phyloP scores from a whole-genome alignment of 176 grass and related monocot genomes.

The Phyllostachys edulis region DNA sequence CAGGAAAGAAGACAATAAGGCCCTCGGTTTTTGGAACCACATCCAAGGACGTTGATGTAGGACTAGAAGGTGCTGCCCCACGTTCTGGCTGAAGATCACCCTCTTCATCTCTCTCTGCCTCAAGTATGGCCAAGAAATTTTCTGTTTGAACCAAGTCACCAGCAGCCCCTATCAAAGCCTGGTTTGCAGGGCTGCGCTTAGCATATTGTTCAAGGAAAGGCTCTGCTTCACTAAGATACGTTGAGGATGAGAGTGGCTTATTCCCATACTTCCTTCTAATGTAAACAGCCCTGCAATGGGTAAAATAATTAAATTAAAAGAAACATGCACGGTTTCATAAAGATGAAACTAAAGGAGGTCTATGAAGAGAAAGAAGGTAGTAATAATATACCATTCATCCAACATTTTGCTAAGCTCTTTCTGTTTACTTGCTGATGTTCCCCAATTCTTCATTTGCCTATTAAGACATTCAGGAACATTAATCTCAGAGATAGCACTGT shows the following conservation, averaged over 20 bases:
- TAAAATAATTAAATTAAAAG: conserved; percentile 20
- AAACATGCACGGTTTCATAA: conserved; percentile 8
- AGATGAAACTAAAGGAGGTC: not conserved
- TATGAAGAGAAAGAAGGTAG: not conserved
- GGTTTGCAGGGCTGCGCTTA: conserved; percentile 71
- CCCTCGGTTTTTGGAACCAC: conserved; percentile 77
- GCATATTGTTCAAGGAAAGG: conserved; percentile 97
- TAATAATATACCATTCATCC: conserved; percentile 84
- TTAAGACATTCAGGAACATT: conserved; percentile 33
- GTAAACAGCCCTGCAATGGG: conserved; percentile 65
- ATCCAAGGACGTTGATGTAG: conserved; percentile 41
- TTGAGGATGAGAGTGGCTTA: conserved; percentile 74
- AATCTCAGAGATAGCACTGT: conserved; percentile 27
- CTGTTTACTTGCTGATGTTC: conserved; percentile 83
- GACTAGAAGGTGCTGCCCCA: conserved; percentile 52
- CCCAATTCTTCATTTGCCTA: conserved; percentile 94
- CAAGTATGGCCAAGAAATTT: conserved; percentile 80
- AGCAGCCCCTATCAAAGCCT: conserved; percentile 83
- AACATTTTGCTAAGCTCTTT: conserved; percentile 92
- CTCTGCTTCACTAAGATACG: conserved; percentile 86
- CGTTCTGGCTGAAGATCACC: conserved; percentile 64
- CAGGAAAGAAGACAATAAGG: conserved; percentile 93
- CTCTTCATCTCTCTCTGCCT: conserved; percentile 82
- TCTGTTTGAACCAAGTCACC: conserved; percentile 84
- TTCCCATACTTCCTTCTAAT: conserved; percentile 78